phyloP scores from a whole-genome alignment of 768 basidiomycete species.

The Inosperma sp. region DNA sequence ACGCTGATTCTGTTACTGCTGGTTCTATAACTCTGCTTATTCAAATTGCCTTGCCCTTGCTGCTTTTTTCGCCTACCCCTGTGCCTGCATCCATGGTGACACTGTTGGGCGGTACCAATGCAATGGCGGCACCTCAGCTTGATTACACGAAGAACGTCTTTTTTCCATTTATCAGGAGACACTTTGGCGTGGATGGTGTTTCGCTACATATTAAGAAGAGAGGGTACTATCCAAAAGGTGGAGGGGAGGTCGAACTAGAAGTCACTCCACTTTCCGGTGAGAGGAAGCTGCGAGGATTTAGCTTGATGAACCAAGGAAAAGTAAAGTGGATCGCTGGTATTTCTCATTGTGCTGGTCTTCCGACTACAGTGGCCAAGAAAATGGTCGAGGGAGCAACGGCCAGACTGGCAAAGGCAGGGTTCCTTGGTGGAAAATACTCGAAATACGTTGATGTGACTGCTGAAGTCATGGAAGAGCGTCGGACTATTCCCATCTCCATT shows the following conservation, averaged over 20 bases:
- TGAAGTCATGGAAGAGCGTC: slow-evolving; percentile 11
- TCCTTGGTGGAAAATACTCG: slow-evolving; percentile 15
- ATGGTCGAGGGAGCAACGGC: slow-evolving; percentile 53
- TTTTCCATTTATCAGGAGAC: slow-evolving; percentile 59
- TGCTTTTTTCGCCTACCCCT: slow-evolving; percentile 47
- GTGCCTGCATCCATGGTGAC: slow-evolving; percentile 42
- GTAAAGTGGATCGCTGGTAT: slow-evolving; percentile 50
- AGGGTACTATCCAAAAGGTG: slow-evolving; percentile 73
- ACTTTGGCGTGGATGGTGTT: slow-evolving; percentile 46
- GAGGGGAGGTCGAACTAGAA: slow-evolving; percentile 52
- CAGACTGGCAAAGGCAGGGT: slow-evolving; percentile 39
- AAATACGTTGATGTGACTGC: slow-evolving; percentile 10
- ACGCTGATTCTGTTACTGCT: slow-evolving; percentile 53
- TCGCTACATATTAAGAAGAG: slow-evolving; percentile 48
- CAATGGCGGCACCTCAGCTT: slow-evolving; percentile 64
- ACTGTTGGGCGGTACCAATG: slow-evolving; percentile 71
- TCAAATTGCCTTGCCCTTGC: slow-evolving; percentile 65
- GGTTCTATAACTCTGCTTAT: slow-evolving; percentile 68
- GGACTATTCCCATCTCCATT: slow-evolving; percentile 38
- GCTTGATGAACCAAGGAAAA: slow-evolving; percentile 52
- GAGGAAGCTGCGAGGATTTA: slow-evolving; percentile 37
- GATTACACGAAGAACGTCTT: slow-evolving; percentile 66
- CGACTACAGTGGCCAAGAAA: slow-evolving; percentile 45
- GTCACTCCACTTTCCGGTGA: slow-evolving; percentile 40
- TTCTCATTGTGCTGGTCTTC: slow-evolving; percentile 66